These are phyloP conservation scores for Aspergillus awamori DNA, from an alignment of 2,329 filamentous ascomycete genomes.

Conservation along the genomic window DNA sequence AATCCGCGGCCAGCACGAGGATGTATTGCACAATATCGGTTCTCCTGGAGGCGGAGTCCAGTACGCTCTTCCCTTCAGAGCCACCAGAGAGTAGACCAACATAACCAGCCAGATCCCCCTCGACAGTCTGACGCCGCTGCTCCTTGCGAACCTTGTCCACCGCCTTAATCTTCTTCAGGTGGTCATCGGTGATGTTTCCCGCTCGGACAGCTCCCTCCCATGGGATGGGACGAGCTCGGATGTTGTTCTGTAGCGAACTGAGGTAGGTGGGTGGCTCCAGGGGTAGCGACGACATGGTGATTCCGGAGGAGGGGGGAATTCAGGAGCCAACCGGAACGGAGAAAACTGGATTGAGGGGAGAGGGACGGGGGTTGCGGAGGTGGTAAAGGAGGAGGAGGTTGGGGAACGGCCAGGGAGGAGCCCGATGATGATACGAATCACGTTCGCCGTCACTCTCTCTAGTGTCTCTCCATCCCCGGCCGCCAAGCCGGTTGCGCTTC, in stretches of 20 bases:
- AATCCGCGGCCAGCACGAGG: conserved; percentile 81
- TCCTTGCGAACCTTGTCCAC: conserved; percentile 96
- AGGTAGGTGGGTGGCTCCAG: conserved; percentile 89
- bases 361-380: conserved; percentile 11
- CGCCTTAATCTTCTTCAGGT: conserved; percentile 92
- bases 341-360: conserved; percentile 11
- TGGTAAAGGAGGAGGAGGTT: conserved; percentile 13
- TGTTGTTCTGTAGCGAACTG: conserved; percentile 91
- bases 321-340: conserved; percentile 17
- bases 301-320: conserved; percentile 9
- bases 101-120: conserved; percentile 79
- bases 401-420: conserved; percentile 5
- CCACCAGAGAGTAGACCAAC: conserved; percentile 76
- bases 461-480: background rate
- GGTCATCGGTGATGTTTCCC: conserved; percentile 89
- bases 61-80: conserved; percentile 67
- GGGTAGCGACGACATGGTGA: conserved; percentile 65
- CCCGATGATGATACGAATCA: conserved; percentile 10
- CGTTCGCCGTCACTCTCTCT: background rate
- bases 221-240: conserved; percentile 90
- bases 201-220: conserved; percentile 96
- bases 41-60: conserved; percentile 83
- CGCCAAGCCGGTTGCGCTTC: conserved; percentile 22
- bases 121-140: conserved; percentile 79
- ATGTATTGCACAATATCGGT: conserved; percentile 94